Evolutionary conservation across 2,329 filamentous ascomycete genomes (phyloP), one percentile per base, ranked within the genome.

Genomic region (Anthostomella pinea): DNA sequence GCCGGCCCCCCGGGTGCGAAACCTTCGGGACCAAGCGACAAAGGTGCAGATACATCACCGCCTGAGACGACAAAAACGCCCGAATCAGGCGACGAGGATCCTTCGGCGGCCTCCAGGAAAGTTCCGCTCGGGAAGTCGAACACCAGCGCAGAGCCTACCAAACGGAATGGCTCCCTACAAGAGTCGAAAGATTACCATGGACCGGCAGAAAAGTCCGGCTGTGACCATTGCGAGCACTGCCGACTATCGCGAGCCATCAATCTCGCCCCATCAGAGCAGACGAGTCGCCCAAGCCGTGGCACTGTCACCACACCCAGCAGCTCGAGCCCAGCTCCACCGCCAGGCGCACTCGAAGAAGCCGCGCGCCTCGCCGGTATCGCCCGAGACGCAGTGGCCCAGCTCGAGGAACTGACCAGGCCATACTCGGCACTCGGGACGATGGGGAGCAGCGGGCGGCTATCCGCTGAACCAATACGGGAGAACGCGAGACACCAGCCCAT

Each of bases 211-310:
- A 42, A 13, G 10, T 20, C 22, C 8, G 41, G 39, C 9, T 51
- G 48, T 14, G 46, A 51, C 5, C 48, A 49, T 22, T 51, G 48
- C 20, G 44, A 51, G 24, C 48, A 51, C 24, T 51, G 48, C 22
- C 45, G 36, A 7, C 44, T 48, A n/a, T 49, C 46, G 8, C 27
- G 32, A 16, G 38, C 44, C 8, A 21, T 45, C 6, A 43, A 39
- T 8, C 10, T 34, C 20, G 9, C 37, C 14, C 15, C 39, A 6
- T 31, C 35, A 6, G 43, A 43, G 15, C 36, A 16, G 11, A 17
- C 30, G 8, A 30, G 33, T 16, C 23, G 22, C 14, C 15, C 35
- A 14, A 35, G 42, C 10, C 33, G 23, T 19, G 10, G 30, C 5
- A 34, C 30, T 16, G 11, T 20, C 8, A 10, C 22, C 14, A 8